Evolutionary conservation across 345 rosid species (phyloP), one percentile per base, ranked within the genome.

Genomic region (Turritis glabra): DNA sequence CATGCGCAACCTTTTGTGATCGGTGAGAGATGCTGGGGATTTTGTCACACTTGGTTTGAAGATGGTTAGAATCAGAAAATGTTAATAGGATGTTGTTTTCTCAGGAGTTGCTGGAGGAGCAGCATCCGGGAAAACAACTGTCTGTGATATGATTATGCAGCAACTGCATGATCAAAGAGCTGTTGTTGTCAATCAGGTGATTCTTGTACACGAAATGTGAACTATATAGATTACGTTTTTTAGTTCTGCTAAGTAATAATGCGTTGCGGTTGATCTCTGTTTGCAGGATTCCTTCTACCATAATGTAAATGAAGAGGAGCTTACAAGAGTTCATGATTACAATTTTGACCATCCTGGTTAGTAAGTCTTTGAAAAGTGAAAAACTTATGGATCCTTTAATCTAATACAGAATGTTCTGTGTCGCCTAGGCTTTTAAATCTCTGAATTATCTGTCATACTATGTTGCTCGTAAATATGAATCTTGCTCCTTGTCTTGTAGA

Each of bases 311-410:
- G 93, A 88, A 77, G 90, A 87, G 75, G 98, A 93, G 84, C 92
- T 93, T 80, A 54, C 58, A 26, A 81, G 81, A 77, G 98, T 90
- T 76, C 85, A 86, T 77, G 98, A 93, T 46, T 93, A 90, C 86
- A 93, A 93, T 86, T 93, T 90, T 84, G 98, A 93, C 64, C 98
- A 90, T 86, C 98, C 97, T 44, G 96, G 98, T 93, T 82, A 89
- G 93, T 71, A 73, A 60, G 13, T 53, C 25, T 64, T 46, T 67
- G 2, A 10, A 21, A 22, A 25, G 2, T 7, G 11, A 27, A 48
- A 30, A 11, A 29, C 48, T 23, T 35, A 47, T 58, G 19, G 47
- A 13, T 41, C 63, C 25, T 38, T 25, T 13, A 10, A 7, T 43
- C 21, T 43, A n/a, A n/a, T n/a, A 3, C 18, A 43, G 5, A n/a